Evolutionary conservation across 768 basidiomycete species (phyloP).

Genomic region (Multifurca ochricompacta): DNA sequence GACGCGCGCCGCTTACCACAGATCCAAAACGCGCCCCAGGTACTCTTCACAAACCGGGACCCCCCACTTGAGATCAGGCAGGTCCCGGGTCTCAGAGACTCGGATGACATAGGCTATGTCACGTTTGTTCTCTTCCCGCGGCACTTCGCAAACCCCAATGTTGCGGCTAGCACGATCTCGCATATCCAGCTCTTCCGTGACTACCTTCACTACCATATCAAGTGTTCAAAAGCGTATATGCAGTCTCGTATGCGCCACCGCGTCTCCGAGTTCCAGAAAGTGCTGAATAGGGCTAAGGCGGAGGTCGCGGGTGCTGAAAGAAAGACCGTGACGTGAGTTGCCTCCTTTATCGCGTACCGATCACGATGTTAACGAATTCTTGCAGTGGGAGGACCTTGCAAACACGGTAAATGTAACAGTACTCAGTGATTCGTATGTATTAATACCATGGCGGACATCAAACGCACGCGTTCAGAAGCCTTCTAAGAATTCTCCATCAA

Average conservation of each 20-base stretch:
- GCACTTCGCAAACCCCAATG: slow-evolving; percentile 70
- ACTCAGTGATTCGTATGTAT: slow-evolving; percentile 14
- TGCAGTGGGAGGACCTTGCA: slow-evolving; percentile 20
- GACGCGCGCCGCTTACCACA: slow-evolving; percentile 92
- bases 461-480: neutral
- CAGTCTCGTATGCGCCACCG: slow-evolving; percentile 93
- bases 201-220: slow-evolving; percentile 99
- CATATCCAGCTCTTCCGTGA: slow-evolving; percentile 96
- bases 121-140: slow-evolving; percentile 80
- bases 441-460: neutral
- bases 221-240: slow-evolving; percentile 98
- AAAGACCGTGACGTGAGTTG: slow-evolving; percentile 81
- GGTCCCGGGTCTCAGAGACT: slow-evolving; percentile 66
- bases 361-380: neutral
- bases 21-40: slow-evolving; percentile 95
- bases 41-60: slow-evolving; percentile 88
- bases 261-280: slow-evolving; percentile 92
- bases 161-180: slow-evolving; percentile 76
- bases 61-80: slow-evolving; percentile 96
- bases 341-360: neutral
- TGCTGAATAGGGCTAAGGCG: slow-evolving; percentile 92
- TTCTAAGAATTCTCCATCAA: neutral
- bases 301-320: slow-evolving; percentile 75
- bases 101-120: slow-evolving; percentile 41
- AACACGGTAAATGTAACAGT: slow-evolving; percentile 18